Evolutionary conservation across 495 filamentous ascomycete species (phyloP), one percentile per base, ranked within the genome.

Genomic region (Apiosordaria backusii): DNA sequence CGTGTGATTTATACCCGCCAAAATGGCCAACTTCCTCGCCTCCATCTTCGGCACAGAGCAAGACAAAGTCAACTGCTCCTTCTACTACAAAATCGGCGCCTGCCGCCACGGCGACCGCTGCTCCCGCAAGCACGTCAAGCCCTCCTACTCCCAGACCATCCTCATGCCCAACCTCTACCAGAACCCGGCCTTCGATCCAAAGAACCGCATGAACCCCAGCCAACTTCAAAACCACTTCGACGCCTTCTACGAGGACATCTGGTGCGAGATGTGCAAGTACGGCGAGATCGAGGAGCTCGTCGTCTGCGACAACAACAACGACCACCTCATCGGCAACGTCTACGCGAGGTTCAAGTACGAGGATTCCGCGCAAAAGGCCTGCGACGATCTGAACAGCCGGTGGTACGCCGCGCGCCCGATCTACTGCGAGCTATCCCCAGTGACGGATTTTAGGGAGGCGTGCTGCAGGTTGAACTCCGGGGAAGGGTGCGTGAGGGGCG

Each of bases 331-430:
- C 78, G 95, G 95, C 75, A 99, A 99, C 80, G 95, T 99, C 72
- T 99, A 99, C 84, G 95, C 95, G 25, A 92, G 95, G 67, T 99
- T 99, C 89, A 99, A 99, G 81, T 99, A 98, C 87, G 95, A 99
- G 85, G 95, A 99, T 81, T 88, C 88, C 63, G 95, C 95, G 13
- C 93, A 97, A 75, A 83, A 84, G 40, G 95, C 95, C 68, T 97
- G 94, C 85, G 96, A 99, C 79, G 88, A 87, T 26, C 87, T 98
- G 64, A 99, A 98, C 79, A 87, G 84, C 24, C 89, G 95, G 74
- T 99, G 95, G 95, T 98, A 99, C 80, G 95, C 95, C 66, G 95
- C 91, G 52, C 88, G 95, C 63, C 95, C 95, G 57, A 96, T 99
- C 76, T 99, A 99, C 81, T 97, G 94, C 87, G 95, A 99, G 76